Evolutionary conservation across 2,329 filamentous ascomycete species (phyloP), one percentile per base, ranked within the genome.

Genomic region (Epichloe bromicola): DNA sequence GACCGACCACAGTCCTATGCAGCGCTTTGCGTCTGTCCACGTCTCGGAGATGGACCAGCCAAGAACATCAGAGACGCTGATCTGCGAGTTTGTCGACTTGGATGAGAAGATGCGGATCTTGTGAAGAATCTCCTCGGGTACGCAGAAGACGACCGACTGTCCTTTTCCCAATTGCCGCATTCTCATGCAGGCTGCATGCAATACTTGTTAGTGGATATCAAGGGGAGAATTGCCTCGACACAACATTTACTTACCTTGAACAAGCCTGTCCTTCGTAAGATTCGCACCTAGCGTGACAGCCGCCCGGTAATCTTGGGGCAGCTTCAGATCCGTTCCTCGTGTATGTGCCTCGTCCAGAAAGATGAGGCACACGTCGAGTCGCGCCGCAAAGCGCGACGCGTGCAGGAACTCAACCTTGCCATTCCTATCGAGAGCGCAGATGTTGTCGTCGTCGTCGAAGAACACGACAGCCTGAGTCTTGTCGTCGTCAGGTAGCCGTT

Each of bases 331-430:
- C 0, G 76, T 87, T 0, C 86, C 85, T 53, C 85, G 65, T 0
- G 84, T 86, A 54, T 89, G 84, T 0, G 76, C 74, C 52, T 89
- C 79, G 47, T 89, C 85, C 0, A 90, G 68, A 50, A 82, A 89
- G 0, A 88, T 70, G 0, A 86, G 61, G 50, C 84, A 89, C 0
- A 56, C 56, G 5, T 79, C 76, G 0, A 84, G 63, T 5, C 80
- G 73, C 0, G 71, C 67, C 0, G 67, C 63, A 56, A 78, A 87
- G 0, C 81, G 73, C 0, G 85, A 88, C 0, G 68, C 72, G 3
- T 75, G 71, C 0, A 89, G 67, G 0, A 65, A 59, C 38, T 81
- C 75, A 0, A 72, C 55, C 0, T 61, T 60, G 0, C 72, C 75
- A 3, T 64, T 62, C 0, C 72, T 68, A 52, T 80, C 73, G 0